Evolutionary conservation across 306 rosid genomes (phyloP).

Genomic region (Cicer judaicum): DNA sequence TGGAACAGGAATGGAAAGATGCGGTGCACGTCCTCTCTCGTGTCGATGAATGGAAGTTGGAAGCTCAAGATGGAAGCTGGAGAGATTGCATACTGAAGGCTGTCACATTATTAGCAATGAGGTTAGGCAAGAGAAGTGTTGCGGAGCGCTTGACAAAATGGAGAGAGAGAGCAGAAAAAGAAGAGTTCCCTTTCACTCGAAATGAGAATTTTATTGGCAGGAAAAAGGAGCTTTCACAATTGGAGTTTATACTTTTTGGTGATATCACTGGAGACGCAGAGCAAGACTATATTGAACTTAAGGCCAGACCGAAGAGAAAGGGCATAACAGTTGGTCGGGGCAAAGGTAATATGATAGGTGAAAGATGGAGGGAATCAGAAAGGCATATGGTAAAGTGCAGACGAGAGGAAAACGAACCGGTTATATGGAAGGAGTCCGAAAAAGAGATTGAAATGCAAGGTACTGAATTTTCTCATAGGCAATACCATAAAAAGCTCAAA

Average conservation of each 20-base stretch:
- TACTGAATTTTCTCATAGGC: conserved; percentile 61
- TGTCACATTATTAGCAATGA: conserved; percentile 68
- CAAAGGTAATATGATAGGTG: conserved; percentile 63
- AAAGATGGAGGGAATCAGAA: conserved; percentile 39
- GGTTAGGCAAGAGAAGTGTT: conserved; percentile 85
- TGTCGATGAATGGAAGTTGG: conserved; percentile 85
- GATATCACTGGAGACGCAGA: conserved; percentile 73
- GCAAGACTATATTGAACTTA: conserved; percentile 80
- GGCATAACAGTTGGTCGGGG: conserved; percentile 67
- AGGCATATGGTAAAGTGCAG: conserved; percentile 32
- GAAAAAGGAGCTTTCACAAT: conserved; percentile 80
- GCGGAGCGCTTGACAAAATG: conserved; percentile 77
- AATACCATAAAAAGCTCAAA: conserved; percentile 60
- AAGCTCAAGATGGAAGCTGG: conserved; percentile 90
- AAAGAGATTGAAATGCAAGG: conserved; percentile 90
- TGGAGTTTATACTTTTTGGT: conserved; percentile 86
- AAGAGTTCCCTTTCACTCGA: conserved; percentile 79
- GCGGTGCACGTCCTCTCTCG: conserved; percentile 79
- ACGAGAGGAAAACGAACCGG: conserved; percentile 77
- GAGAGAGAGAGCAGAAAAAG: conserved; percentile 77
- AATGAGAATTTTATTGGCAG: conserved; percentile 82
- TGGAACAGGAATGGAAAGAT: conserved; percentile 90
- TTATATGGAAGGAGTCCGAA: conserved; percentile 92
- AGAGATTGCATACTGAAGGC: conserved; percentile 83
- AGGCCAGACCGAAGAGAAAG: conserved; percentile 74